Evolutionary conservation across 352 stramenopile genomes (phyloP), one percentile per base, ranked within the genome.

Genomic region (Phytophthora pluvialis): DNA sequence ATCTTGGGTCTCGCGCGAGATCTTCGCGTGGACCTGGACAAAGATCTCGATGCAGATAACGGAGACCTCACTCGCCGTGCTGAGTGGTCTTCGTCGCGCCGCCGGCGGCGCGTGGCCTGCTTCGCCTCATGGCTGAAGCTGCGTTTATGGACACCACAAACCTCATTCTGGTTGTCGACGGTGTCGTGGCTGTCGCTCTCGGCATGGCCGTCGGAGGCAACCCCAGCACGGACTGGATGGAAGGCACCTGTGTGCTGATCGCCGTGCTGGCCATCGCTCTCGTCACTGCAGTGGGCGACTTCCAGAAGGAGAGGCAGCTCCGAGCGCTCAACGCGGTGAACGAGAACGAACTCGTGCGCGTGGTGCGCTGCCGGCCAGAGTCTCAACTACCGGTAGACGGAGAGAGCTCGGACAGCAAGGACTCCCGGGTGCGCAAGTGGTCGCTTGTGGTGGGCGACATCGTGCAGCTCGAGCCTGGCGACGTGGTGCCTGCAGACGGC

Each of bases 231-330:
- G 62, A 72, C 53, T 96, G 86, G 81, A 88, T 96, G 45, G 85
- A 97, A 70, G 67, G 67, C 25, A 64, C 59, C 9, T 79, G 71
- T 29, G 69, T 98, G 55, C 65, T 98, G 5, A 50, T 85, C 26
- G 89, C 94, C 0, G 94, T 98, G n/a, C 57, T 88, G 8, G 90
- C 97, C 47, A 94, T 98, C 12, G 86, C 94, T 15, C 61, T 97
- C 10, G 88, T 98, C 38, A 89, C 89, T 7, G 88, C 87, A 10
- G 58, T 81, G 16, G 96, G 94, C 44, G 90, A 98, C 60, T 97
- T 95, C 67, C 84, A 89, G 62, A 96, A 97, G 75, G 86, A 97
- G 49, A 73, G 90, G 21, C 86, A 97, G 70, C 97, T 97, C 70
- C 72, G 80, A 51, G 75, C 70, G 13, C 65, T 97, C 35, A 92